Evolutionary conservation across 1,284 basidiomycete genomes (phyloP), one percentile per base, ranked within the genome.

Genomic region (Leccinum holopus): DNA sequence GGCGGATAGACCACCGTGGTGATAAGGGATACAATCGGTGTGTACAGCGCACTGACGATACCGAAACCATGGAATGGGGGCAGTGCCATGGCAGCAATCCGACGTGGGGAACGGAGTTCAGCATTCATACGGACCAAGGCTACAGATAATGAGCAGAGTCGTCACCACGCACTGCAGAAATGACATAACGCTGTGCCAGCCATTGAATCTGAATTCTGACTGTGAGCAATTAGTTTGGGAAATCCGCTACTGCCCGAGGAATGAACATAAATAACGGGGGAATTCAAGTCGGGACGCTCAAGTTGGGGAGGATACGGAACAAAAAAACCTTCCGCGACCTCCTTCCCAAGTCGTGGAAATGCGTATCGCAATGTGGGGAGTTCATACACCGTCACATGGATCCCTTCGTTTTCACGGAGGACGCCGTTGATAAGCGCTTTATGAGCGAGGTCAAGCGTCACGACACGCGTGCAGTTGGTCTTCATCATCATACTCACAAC

Each of bases 211-310:
- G 67, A 18, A 66, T 55, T 12, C 63, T 65, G 57, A 0, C 60
- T 70, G 39, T 69, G 68, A 9, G 70, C 30, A 35, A 78, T 77
- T 0, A 71, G 59, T 59, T 77, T 78, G 0, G 78, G 78, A 54
- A 74, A 73, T 21, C 78, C 77, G 0, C 75, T 79, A 41, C 76
- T 79, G 3, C 78, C 77, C 1, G 76, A 77, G 2, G 78, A 79
- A 58, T 78, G 78, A 9, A 78, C 49, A 21, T 77, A 78, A 12
- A 75, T 51, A 6, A 65, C 64, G 3, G 66, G 58, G 18, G 72
- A 69, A 11, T 67, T 57, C 35, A 62, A 21, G 8, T 62, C 55
- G 2, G 72, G 68, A 6, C 63, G 63, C 4, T 37, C 21, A 5
- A 51, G 5, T 2, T 62, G 12, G 5, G 55, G 33, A 5, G 72